phyloP scores from a whole-genome alignment of 2,329 filamentous ascomycete genomes.

The Coleophoma cylindrospora region DNA sequence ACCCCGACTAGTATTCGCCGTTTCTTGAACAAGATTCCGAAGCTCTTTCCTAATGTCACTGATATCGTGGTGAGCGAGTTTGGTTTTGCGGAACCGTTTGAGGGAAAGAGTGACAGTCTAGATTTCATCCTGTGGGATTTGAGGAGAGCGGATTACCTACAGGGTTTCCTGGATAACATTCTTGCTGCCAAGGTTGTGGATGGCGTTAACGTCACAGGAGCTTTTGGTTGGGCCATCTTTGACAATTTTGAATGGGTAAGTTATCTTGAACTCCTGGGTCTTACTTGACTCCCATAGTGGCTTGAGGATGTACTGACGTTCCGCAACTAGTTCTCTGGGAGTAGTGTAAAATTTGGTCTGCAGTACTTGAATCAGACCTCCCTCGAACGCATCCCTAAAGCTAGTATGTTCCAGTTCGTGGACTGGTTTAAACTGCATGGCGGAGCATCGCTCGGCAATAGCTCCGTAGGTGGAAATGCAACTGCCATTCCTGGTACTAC shows the following conservation, averaged over 20 bases:
- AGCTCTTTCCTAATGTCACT: conserved; percentile 32
- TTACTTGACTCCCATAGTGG: too few relatives aligned
- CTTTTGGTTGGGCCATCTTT: conserved; percentile 45
- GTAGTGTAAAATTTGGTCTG: conserved; percentile 31
- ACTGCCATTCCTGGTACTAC: conserved; percentile 6
- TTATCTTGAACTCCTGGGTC: not conserved
- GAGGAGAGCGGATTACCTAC: conserved; percentile 40
- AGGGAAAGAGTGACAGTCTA: conserved; percentile 18
- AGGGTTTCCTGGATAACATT: conserved; percentile 47
- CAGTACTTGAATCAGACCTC: conserved; percentile 37
- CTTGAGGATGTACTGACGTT: not conserved
- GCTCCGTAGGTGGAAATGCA: conserved; percentile 4
- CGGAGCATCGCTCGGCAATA: conserved; percentile 3
- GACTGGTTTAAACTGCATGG: conserved; percentile 27
- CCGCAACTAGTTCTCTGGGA: conserved; percentile 22
- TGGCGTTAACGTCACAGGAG: conserved; percentile 47
- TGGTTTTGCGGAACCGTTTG: conserved; percentile 36
- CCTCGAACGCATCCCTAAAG: conserved; percentile 34
- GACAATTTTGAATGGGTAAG: conserved; percentile 44
- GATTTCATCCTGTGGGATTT: conserved; percentile 33
- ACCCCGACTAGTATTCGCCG: conserved; percentile 33
- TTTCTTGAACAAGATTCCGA: conserved; percentile 36
- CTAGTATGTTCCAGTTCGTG: conserved; percentile 34
- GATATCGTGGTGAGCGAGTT: conserved; percentile 36
- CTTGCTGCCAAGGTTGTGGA: conserved; percentile 52